Conservation (phyloP, 2,329 filamentous ascomycete genomes). For the Anthostomella pinea region DNA sequence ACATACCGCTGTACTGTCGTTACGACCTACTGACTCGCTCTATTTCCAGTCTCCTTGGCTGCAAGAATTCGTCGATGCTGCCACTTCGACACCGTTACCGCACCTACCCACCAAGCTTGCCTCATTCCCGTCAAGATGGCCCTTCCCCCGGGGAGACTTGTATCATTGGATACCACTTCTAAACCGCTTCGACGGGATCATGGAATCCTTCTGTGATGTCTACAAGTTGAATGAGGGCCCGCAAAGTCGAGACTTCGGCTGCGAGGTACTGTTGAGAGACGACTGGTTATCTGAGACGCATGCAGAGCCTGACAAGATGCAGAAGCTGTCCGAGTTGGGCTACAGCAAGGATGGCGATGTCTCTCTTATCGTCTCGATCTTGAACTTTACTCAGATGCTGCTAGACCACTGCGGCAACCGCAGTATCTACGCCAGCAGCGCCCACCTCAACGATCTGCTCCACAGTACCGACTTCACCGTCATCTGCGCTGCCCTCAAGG, state of each 20-base stretch:
- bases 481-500: constrained; percentile 72
- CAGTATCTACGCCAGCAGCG: constrained; percentile 92
- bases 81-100: constrained; percentile 67
- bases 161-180: constrained; percentile 97
- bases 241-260: constrained; percentile 73
- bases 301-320: constrained; percentile 39
- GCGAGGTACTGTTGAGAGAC: constrained; percentile 60
- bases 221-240: constrained; percentile 80
- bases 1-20: too few relatives aligned
- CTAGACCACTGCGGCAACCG: constrained; percentile 95
- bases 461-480: constrained; percentile 82
- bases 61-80: constrained; percentile 71
- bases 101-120: constrained; percentile 74
- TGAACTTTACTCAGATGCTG: constrained; percentile 83
- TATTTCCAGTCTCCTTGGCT: constrained; percentile 78
- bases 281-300: constrained; percentile 48
- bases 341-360: constrained; percentile 75
- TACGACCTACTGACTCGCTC: constrained; percentile 16
- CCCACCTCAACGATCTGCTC: constrained; percentile 82
- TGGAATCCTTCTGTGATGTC: constrained; percentile 75
- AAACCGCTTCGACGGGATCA: constrained; percentile 87
- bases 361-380: constrained; percentile 72
- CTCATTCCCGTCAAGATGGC: constrained; percentile 86
- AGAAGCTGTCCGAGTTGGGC: constrained; percentile 55
- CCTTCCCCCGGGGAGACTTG: constrained; percentile 89